Percentiles rank a stretch among this genome's conserved stretches.
Evolutionary conservation across 129 eudicot species (phyloP).

Genomic region (Artemisia tridentata): DNA sequence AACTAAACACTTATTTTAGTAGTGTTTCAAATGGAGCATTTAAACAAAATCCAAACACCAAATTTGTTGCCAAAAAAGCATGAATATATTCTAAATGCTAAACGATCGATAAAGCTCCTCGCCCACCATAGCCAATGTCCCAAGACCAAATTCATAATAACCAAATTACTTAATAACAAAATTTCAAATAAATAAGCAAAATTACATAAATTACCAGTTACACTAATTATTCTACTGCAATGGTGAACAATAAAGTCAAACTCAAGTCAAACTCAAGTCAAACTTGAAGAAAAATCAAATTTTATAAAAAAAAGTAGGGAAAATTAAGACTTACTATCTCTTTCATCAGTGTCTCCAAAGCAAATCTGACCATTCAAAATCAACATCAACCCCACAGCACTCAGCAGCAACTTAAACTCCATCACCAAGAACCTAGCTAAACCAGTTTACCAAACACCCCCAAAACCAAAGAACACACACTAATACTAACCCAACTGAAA

Average conservation of each 20-base stretch:
- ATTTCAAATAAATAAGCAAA: background rate
- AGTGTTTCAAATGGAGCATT: too few species aligned
- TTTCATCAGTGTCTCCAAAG: constrained; percentile 59
- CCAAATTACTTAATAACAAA: background rate
- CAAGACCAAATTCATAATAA: too few species aligned
- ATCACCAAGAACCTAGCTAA: too few species aligned
- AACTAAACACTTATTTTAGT: too few species aligned
- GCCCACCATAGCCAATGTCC: too few species aligned
- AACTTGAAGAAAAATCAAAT: background rate
- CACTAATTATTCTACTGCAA: background rate
- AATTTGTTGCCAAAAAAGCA: too few species aligned
- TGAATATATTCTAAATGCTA: too few species aligned
- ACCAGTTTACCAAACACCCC: constrained; percentile 9
- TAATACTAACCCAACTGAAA: background rate
- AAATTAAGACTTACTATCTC: constrained; percentile 88
- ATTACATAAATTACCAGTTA: constrained; percentile 1
- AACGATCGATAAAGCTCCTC: too few species aligned
- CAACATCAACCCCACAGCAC: constrained; percentile 36
- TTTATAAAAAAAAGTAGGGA: too few species aligned
- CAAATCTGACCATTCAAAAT: constrained; percentile 36
- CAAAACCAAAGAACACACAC: constrained; percentile 6
- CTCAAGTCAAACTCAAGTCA: background rate
- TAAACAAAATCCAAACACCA: too few species aligned
- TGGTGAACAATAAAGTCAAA: background rate
- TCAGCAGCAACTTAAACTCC: constrained; percentile 35